phyloP scores from a whole-genome alignment of 495 filamentous ascomycete genomes.

The Penicillium verhagenii region DNA sequence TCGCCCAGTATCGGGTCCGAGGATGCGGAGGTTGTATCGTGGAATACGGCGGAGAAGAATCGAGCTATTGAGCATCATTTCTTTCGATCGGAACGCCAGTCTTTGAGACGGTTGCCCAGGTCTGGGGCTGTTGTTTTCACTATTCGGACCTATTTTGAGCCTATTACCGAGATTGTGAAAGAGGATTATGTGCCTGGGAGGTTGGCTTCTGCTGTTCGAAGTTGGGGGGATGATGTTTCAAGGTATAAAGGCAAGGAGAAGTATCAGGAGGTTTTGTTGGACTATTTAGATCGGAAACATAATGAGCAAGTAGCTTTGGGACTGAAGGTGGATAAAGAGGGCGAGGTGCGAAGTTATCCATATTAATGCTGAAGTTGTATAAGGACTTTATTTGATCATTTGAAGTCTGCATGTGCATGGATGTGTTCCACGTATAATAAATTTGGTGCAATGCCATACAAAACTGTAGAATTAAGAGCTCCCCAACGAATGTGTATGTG shows the following conservation, averaged over 20 bases:
- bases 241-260: constrained; percentile 81
- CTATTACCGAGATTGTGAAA: constrained; percentile 61
- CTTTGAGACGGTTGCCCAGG: constrained; percentile 67
- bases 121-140: constrained; percentile 79
- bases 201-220: constrained; percentile 70
- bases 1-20: constrained; percentile 73
- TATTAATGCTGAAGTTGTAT: constrained; percentile 18
- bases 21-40: constrained; percentile 62
- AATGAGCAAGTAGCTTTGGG: constrained; percentile 69
- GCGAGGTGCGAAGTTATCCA: constrained; percentile 55
- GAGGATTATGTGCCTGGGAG: constrained; percentile 72
- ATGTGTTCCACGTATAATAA: neutral
- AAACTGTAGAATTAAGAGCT: neutral
- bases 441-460: neutral
- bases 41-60: constrained; percentile 77
- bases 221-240: constrained; percentile 84
- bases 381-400: neutral
- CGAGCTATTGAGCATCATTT: constrained; percentile 71
- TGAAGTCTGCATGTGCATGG: neutral
- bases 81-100: constrained; percentile 80
- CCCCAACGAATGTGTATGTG: too few relatives aligned
- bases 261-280: constrained; percentile 75
- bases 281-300: constrained; percentile 81
- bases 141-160: constrained; percentile 76
- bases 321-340: constrained; percentile 58